Evolutionary conservation across 768 basidiomycete species (phyloP), one percentile per base, ranked within the genome.

Genomic region (Bullera alba): DNA sequence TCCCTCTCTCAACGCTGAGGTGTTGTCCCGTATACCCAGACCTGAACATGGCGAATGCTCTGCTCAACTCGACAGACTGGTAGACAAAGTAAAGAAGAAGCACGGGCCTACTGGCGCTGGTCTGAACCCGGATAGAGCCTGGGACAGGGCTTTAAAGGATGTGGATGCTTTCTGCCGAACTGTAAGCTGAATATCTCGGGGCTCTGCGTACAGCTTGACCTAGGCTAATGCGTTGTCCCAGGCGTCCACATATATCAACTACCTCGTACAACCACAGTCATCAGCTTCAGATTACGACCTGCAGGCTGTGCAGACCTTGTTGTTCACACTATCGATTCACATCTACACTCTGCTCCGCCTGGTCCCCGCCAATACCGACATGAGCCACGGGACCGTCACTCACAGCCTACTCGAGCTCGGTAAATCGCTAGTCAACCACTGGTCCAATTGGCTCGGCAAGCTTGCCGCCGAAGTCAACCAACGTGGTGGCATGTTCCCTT

Each of bases 401-500:
- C 51, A 2, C 14, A 21, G 46, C 15, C 42, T 62, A 2, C 45
- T 62, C 4, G 56, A 62, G 19, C 53, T 67, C 2, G 65, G 51
- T 17, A 57, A 61, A 21, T 14, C 54, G 7, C 27, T 65, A 5
- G 23, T 65, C 2, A 23, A 49, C 4, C 35, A 26, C 6, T 69
- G 63, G 67, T 42, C 23, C 2, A 36, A 38, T 16, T 65, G 63
- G 67, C 32, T 60, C 10, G 21, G 43, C 0, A 30, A 35, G 2
- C 43, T 69, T 2, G 51, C 57, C 0, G 28, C 48, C 12, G 61
- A 65, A 26, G 61, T 65, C 30, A 69, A 69, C 50, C 50, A 57
- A 29, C 46, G 50, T n/a, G 63, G 63, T 5, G 67, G 61, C 3
- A 69, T 69, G 63, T 69, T 54, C 46, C 61, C 63, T 5, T 51